These are phyloP conservation scores for Hygrocybe punicea DNA, from an alignment of 768 basidiomycete genomes.

Conservation along the genomic window DNA sequence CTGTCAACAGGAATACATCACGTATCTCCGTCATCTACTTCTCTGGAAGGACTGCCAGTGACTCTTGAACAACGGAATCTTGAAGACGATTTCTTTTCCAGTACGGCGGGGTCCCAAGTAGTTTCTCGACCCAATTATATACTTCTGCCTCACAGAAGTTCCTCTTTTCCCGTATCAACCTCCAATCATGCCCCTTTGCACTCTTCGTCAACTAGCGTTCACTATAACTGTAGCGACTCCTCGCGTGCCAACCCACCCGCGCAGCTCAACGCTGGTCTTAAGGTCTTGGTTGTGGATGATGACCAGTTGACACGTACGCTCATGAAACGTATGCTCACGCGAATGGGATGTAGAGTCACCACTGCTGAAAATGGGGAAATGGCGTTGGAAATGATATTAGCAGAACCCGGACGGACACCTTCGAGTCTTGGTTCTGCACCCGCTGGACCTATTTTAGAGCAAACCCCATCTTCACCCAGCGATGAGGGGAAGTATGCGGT, in stretches of 20 bases:
- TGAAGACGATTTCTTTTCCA: neutral
- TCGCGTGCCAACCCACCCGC: conserved; percentile 33
- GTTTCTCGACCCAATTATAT: neutral
- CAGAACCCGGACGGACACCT: conserved; percentile 38
- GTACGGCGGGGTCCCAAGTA: neutral
- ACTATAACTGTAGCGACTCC: conserved; percentile 12
- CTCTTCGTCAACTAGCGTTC: neutral
- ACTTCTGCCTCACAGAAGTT: neutral
- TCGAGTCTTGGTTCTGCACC: conserved; percentile 38
- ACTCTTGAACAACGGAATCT: neutral
- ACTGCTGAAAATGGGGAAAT: conserved; percentile 84
- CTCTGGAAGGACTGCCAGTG: neutral
- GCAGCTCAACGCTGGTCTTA: conserved; percentile 50
- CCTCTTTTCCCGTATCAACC: neutral
- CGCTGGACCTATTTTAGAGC: conserved; percentile 39
- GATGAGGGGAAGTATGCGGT: conserved; percentile 35
- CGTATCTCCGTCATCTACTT: neutral
- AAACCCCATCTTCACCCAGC: conserved; percentile 24
- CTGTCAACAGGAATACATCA: conserved; percentile 34
- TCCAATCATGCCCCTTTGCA: neutral
- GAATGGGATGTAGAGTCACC: conserved; percentile 73
- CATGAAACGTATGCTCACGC: conserved; percentile 75
- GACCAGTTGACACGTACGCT: conserved; percentile 75
- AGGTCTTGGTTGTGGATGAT: conserved; percentile 80
- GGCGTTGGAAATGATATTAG: conserved; percentile 69